A percentile compares a stretch with the other conserved stretches of the same genome.
These are phyloP conservation scores for Debaryomyces prosopidis DNA, from an alignment of 805 yeast species.

Conservation along the genomic window DNA sequence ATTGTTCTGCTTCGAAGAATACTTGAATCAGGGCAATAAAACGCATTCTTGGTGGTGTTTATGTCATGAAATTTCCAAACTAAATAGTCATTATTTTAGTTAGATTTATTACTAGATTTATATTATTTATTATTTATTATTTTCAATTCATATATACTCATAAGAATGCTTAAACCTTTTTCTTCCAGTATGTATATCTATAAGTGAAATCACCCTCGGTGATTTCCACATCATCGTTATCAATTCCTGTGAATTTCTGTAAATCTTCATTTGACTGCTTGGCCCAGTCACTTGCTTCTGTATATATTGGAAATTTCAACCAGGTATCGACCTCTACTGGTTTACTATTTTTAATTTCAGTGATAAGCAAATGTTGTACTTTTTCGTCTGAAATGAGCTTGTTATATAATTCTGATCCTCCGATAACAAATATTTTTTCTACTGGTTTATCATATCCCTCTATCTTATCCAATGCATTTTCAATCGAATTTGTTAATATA, in stretches of 20 bases:
- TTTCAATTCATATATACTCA: background rate
- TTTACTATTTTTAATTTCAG: constrained; percentile 55
- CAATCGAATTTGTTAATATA: constrained; percentile 29
- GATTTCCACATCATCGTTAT: constrained; percentile 34
- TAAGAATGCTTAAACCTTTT: constrained; percentile 6
- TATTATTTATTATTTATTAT: background rate
- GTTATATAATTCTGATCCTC: constrained; percentile 87
- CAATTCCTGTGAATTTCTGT: constrained; percentile 33
- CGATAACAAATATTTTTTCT: constrained; percentile 77
- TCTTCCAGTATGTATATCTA: constrained; percentile 61
- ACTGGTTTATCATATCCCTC: constrained; percentile 21
- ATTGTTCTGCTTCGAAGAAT: constrained; percentile 28
- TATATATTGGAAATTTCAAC: constrained; percentile 40
- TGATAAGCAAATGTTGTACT: constrained; percentile 61
- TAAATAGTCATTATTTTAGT: constrained; percentile 24
- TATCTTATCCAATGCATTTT: constrained; percentile 18
- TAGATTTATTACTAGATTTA: no score
- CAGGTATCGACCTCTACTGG: constrained; percentile 69
- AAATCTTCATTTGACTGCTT: constrained; percentile 37
- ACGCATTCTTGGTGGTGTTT: constrained; percentile 28
- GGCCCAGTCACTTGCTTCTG: constrained; percentile 29
- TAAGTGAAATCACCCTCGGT: constrained; percentile 46
- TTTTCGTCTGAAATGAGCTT: constrained; percentile 44
- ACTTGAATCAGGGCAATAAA: constrained; percentile 16
- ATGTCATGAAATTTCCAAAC: constrained; percentile 28